Conservation (phyloP, 1,284 basidiomycete species). For the Apiotrichum porosum region DNA sequence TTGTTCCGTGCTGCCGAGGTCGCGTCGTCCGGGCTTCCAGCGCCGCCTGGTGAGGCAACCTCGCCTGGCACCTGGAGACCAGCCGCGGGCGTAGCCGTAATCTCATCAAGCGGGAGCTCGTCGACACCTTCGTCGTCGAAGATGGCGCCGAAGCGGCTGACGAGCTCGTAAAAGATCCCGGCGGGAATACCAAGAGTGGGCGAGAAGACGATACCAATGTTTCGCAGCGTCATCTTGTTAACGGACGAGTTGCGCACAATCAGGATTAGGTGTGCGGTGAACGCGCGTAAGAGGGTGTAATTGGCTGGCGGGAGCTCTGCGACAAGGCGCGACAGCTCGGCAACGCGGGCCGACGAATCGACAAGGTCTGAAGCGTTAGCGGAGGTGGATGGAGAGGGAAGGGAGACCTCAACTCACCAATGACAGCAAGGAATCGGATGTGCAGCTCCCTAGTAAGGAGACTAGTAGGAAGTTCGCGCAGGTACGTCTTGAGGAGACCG, state of each 20-base stretch:
- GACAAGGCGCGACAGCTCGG: constrained; percentile 79
- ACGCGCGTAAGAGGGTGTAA: constrained; percentile 85
- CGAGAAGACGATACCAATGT: constrained; percentile 96
- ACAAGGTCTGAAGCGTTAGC: constrained; percentile 62
- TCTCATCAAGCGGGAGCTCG: constrained; percentile 21
- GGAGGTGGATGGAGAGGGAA: too few relatives aligned
- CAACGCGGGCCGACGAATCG: constrained; percentile 79
- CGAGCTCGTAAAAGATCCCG: constrained; percentile 86
- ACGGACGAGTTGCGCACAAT: constrained; percentile 83
- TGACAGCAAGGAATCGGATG: constrained; percentile 78
- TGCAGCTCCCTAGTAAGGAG: constrained; percentile 88
- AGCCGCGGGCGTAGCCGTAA: constrained; percentile 14
- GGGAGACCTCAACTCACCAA: constrained; percentile 64
- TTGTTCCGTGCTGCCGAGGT: constrained; percentile 28
- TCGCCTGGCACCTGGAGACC: constrained; percentile 21
- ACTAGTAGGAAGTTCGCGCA: constrained; percentile 84
- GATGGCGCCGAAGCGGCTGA: constrained; percentile 82
- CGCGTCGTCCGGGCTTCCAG: background rate
- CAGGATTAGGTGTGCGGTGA: constrained; percentile 92
- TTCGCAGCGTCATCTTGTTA: constrained; percentile 99
- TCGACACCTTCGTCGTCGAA: constrained; percentile 60
- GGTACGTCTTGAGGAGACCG: constrained; percentile 81
- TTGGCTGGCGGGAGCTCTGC: constrained; percentile 83
- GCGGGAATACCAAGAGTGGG: constrained; percentile 92
- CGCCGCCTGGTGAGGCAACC: background rate